These are phyloP conservation scores for Neonectria sp. DNA, from an alignment of 2,329 filamentous ascomycete genomes.

Conservation along the genomic window DNA sequence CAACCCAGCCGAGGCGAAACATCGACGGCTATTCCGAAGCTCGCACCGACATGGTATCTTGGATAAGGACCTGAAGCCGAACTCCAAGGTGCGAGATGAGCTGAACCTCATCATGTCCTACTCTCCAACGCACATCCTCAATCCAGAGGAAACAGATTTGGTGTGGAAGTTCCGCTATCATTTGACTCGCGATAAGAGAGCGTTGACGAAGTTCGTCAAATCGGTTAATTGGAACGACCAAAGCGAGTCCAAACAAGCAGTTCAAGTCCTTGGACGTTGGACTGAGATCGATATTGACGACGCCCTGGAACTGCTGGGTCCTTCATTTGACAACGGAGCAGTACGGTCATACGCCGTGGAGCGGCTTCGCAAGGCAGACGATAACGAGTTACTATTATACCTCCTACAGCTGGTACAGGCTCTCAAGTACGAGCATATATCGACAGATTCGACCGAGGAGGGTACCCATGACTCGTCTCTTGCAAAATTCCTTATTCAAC, in stretches of 20 bases:
- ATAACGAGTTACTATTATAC: constrained; percentile 92
- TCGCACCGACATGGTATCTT: constrained; percentile 92
- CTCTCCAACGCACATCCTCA: constrained; percentile 90
- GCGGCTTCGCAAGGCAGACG: constrained; percentile 90
- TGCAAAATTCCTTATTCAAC: constrained; percentile 88
- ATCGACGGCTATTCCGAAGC: constrained; percentile 90
- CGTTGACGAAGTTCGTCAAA: constrained; percentile 97
- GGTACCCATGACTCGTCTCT: constrained; percentile 84
- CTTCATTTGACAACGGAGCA: constrained; percentile 88
- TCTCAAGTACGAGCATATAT: constrained; percentile 90
- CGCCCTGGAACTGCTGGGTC: constrained; percentile 92
- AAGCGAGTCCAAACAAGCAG: constrained; percentile 88
- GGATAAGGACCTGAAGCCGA: constrained; percentile 95
- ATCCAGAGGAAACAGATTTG: constrained; percentile 92
- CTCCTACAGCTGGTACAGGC: constrained; percentile 95
- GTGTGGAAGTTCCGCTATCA: constrained; percentile 99
- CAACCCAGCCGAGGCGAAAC: constrained; percentile 96
- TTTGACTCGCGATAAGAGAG: constrained; percentile 90
- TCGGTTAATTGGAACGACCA: constrained; percentile 95
- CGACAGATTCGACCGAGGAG: constrained; percentile 69
- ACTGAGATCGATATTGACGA: constrained; percentile 98
- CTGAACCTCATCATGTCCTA: constrained; percentile 93
- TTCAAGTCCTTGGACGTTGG: constrained; percentile 93
- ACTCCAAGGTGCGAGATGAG: constrained; percentile 95
- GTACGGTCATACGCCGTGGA: constrained; percentile 96